Evolutionary conservation across 2,329 filamentous ascomycete species (phyloP).

Genomic region (Calonectria naviculata): DNA sequence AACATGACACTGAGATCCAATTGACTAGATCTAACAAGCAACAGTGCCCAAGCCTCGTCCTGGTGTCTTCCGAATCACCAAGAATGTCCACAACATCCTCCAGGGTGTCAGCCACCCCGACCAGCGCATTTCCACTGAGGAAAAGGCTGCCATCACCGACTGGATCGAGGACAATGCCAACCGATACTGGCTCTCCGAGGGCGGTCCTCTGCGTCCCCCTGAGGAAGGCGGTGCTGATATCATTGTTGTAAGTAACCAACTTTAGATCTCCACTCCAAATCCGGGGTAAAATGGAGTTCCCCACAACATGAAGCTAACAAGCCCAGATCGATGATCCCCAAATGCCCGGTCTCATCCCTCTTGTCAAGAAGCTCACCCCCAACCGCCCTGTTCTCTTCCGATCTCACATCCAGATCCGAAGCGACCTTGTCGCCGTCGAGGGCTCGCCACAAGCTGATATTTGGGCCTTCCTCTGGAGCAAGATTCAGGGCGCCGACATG

Average conservation of each 20-base stretch:
- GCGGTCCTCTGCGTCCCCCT: conserved; percentile 73
- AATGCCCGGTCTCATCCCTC: conserved; percentile 82
- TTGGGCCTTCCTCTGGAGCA: conserved; percentile 81
- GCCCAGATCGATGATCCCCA: conserved; percentile 81
- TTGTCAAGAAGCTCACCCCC: conserved; percentile 78
- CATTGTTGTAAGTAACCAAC: conserved; percentile 66
- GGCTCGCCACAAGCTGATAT: conserved; percentile 77
- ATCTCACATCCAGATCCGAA: conserved; percentile 85
- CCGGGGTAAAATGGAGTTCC: conserved; percentile 1
- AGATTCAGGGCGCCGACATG: conserved; percentile 77
- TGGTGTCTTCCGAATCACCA: conserved; percentile 84
- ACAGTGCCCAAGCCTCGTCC: conserved; percentile 82
- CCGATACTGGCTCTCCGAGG: conserved; percentile 77
- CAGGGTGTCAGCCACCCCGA: conserved; percentile 78
- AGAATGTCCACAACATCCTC: conserved; percentile 89
- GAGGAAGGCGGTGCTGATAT: conserved; percentile 80
- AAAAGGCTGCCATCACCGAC: conserved; percentile 71
- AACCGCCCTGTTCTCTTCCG: conserved; percentile 83
- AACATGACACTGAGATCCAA: no score
- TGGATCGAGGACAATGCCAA: conserved; percentile 82
- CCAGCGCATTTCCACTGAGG: conserved; percentile 71
- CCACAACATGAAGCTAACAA: background rate
- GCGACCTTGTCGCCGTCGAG: conserved; percentile 73
- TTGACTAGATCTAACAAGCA: background rate
- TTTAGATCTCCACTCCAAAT: background rate